Conservation (phyloP, 2,329 filamentous ascomycete species). For the Venturiaceae sp. region DNA sequence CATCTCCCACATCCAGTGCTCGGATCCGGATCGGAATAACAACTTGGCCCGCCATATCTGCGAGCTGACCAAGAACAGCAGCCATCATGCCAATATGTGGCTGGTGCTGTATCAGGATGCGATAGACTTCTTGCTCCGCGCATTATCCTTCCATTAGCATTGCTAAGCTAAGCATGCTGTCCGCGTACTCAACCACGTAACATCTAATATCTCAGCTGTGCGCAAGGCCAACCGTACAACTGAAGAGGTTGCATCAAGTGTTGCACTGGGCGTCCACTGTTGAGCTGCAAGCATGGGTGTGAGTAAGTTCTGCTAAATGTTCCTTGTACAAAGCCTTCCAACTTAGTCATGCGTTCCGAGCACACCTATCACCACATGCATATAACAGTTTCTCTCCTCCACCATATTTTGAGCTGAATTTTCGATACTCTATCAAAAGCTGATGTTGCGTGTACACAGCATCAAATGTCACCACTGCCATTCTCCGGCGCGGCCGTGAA, state of each 20-base stretch:
- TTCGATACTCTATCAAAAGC: neutral
- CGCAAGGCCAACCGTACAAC: neutral
- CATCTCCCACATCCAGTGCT: neutral
- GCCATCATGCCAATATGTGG: neutral
- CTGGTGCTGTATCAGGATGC: neutral
- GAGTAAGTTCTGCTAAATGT: neutral
- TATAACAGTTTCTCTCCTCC: neutral
- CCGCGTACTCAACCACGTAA: neutral
- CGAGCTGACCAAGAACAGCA: neutral
- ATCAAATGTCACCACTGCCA: neutral
- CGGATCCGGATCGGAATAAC: neutral
- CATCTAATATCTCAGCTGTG: neutral
- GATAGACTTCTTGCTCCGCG: neutral
- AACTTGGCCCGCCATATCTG: neutral
- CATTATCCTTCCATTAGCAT: neutral
- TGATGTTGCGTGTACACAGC: neutral
- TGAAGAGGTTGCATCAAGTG: neutral
- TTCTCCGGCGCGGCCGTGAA: neutral
- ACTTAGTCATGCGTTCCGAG: neutral
- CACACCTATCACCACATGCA: neutral
- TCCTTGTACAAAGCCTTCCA: neutral
- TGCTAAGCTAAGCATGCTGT: neutral
- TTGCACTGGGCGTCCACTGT: neutral
- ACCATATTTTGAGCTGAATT: neutral
- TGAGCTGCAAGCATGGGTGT: neutral